Evolutionary conservation across 2,329 filamentous ascomycete genomes (phyloP).

Genomic region (Phaeomoniella chlamydospora): DNA sequence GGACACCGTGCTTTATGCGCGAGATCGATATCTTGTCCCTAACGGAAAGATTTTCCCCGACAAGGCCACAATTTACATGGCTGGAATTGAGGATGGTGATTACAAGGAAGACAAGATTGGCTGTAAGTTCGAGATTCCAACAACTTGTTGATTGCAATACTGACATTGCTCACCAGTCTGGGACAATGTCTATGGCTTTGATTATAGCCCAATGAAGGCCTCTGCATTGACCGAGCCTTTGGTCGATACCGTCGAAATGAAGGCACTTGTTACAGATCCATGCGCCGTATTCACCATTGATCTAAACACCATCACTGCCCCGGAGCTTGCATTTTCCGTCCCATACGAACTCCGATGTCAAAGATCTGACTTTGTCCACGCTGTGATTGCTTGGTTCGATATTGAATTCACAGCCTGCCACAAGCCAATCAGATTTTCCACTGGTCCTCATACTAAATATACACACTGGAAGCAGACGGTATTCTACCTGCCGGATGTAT

Average conservation of each 20-base stretch:
- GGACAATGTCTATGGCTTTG: slow-evolving; percentile 98
- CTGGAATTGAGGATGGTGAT: slow-evolving; percentile 94
- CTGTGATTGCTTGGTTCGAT: slow-evolving; percentile 96
- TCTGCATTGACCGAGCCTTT: slow-evolving; percentile 90
- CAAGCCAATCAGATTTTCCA: slow-evolving; percentile 94
- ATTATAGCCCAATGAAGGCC: slow-evolving; percentile 86
- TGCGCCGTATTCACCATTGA: slow-evolving; percentile 74
- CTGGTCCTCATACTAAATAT: slow-evolving; percentile 95
- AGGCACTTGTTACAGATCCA: slow-evolving; percentile 91
- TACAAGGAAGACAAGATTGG: slow-evolving; percentile 99
- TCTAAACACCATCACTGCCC: slow-evolving; percentile 74
- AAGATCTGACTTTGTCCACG: slow-evolving; percentile 90
- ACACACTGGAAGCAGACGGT: slow-evolving; percentile 99
- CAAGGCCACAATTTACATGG: slow-evolving; percentile 94
- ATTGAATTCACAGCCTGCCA: slow-evolving; percentile 98
- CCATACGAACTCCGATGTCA: slow-evolving; percentile 64
- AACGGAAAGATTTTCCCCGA: slow-evolving; percentile 95
- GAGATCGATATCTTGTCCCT: slow-evolving; percentile 77
- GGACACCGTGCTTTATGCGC: slow-evolving; percentile 92
- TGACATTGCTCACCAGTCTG: slow-evolving; percentile 51
- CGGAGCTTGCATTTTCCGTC: slow-evolving; percentile 70
- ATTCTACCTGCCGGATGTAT: slow-evolving; percentile 86
- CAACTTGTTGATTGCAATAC: slow-evolving; percentile 1
- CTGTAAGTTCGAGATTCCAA: slow-evolving; percentile 46
- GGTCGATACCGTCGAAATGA: slow-evolving; percentile 94